Percentiles rank a stretch among this genome's conserved stretches.
Conservation (phyloP, 2,329 filamentous ascomycete genomes). For the Fusarium xylarioides region DNA sequence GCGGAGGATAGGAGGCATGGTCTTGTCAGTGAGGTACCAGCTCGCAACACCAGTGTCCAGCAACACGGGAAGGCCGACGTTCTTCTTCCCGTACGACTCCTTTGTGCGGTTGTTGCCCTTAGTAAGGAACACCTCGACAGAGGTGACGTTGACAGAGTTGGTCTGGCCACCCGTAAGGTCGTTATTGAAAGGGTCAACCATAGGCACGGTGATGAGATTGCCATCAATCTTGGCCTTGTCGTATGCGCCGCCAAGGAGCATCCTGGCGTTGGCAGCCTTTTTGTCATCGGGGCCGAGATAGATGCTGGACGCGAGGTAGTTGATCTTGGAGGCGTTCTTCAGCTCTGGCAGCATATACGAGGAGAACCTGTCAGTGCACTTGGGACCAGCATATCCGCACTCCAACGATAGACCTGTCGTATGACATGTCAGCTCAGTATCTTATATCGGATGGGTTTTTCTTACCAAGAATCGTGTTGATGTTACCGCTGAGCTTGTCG, state of each 20-base stretch:
- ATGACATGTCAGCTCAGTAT: neutral
- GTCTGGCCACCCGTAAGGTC: neutral
- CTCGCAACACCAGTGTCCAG: neutral
- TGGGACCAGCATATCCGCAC: neutral
- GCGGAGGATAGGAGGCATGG: neutral
- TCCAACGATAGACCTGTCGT: neutral
- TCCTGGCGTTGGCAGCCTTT: neutral
- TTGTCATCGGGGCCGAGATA: neutral
- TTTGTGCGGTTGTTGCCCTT: neutral
- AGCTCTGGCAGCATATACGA: neutral
- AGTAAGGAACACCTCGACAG: neutral
- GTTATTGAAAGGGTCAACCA: neutral
- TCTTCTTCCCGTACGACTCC: neutral
- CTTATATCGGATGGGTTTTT: rapidly evolving
- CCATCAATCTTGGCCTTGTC: constrained; percentile 6
- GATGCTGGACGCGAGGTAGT: neutral
- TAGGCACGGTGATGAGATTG: neutral
- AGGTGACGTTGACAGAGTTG: neutral
- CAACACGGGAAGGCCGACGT: neutral
- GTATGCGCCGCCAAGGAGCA: neutral
- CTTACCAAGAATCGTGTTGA: neutral
- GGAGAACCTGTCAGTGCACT: neutral
- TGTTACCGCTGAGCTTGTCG: neutral
- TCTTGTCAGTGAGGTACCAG: neutral
- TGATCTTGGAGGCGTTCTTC: constrained; percentile 1